Conservation (phyloP, 257 asterid species). For the Rhazya stricta region DNA sequence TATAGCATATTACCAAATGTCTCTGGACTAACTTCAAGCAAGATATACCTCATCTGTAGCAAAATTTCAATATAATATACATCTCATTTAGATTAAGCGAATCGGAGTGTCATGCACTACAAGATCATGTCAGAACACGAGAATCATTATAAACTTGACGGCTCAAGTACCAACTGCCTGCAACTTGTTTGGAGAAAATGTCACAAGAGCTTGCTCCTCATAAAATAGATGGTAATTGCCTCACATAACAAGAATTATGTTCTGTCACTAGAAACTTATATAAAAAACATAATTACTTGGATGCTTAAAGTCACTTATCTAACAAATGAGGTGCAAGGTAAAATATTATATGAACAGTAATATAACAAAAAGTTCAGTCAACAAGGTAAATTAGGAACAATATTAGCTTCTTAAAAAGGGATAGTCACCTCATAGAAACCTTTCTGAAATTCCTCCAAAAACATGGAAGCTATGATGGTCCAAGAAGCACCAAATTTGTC, state of each 20-base stretch:
- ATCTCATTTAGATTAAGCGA: neutral
- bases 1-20: neutral
- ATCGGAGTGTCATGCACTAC: neutral
- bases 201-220: neutral
- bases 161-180: neutral
- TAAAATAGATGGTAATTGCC: neutral
- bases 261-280: neutral
- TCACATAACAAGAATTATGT: neutral
- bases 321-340: neutral
- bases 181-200: neutral
- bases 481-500: slow-evolving; percentile 83
- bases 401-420: slow-evolving; percentile 9
- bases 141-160: neutral
- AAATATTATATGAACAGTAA: neutral
- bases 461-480: slow-evolving; percentile 70
- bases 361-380: neutral
- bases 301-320: neutral
- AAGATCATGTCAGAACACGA: neutral
- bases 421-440: slow-evolving; percentile 65
- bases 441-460: slow-evolving; percentile 65
- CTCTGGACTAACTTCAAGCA: neutral
- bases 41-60: neutral
- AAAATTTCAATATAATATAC: neutral
- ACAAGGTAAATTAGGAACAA: neutral
- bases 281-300: neutral